These are phyloP conservation scores for Loxodes magnus DNA, from an alignment of 73 alveolate genomes.

Conservation along the genomic window DNA sequence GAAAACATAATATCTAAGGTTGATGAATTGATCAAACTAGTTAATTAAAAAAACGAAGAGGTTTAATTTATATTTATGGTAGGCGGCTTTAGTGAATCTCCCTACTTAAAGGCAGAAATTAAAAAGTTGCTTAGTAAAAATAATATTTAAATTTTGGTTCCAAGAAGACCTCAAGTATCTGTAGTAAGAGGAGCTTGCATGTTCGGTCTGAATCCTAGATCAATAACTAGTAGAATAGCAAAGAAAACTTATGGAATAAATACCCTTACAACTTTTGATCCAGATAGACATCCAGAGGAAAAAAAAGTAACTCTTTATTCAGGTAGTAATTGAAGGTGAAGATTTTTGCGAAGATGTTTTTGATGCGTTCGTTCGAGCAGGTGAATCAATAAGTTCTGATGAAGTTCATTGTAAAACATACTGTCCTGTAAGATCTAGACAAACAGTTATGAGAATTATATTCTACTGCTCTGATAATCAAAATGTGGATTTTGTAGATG, in stretches of 20 bases:
- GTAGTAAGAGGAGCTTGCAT: conserved; percentile 97
- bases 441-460: conserved; percentile 92
- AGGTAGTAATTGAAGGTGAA: conserved; percentile 97
- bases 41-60: conserved; percentile 64
- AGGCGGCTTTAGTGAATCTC: conserved; percentile 96
- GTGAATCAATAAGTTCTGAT: conserved; percentile 91
- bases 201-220: conserved; percentile 94
- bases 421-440: conserved; percentile 96
- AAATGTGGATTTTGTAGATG: conserved; percentile 90
- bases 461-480: conserved; percentile 84
- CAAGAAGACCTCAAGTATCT: conserved; percentile 95
- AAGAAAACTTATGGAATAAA: conserved; percentile 95
- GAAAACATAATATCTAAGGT: conserved; percentile 87
- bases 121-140: conserved; percentile 82
- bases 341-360: conserved; percentile 98
- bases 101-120: conserved; percentile 86
- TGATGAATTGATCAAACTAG: conserved; percentile 62
- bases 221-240: conserved; percentile 89
- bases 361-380: conserved; percentile 92
- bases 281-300: conserved; percentile 92
- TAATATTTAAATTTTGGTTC: conserved; percentile 80
- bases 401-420: conserved; percentile 91
- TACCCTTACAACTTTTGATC: conserved; percentile 93
- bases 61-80: conserved; percentile 95
- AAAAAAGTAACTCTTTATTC: conserved; percentile 87